A percentile compares a stretch with the other conserved stretches of the same genome.
phyloP scores from a whole-genome alignment of 2,329 filamentous ascomycete genomes.

The Sporothrix euskadiensis region DNA sequence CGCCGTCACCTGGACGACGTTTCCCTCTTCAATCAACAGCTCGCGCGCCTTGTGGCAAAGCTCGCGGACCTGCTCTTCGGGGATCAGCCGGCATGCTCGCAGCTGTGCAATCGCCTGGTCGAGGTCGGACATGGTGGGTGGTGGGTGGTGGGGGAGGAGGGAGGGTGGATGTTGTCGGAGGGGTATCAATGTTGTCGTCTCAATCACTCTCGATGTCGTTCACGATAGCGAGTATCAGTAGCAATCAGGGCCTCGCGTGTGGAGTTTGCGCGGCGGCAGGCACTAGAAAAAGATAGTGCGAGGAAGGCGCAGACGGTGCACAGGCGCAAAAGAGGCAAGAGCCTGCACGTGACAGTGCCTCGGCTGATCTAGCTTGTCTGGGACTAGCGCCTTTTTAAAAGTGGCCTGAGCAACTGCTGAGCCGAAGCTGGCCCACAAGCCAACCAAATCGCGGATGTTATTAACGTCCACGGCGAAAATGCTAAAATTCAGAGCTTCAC shows the following conservation, averaged over 20 bases:
- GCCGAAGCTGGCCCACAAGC: constrained; percentile 19
- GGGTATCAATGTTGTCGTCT: not conserved
- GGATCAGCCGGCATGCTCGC: constrained; percentile 92
- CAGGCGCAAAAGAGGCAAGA: not conserved
- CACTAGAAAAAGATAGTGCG: constrained; percentile 17
- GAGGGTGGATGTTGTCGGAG: not conserved
- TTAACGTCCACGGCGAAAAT: constrained; percentile 3
- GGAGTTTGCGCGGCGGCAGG: not conserved
- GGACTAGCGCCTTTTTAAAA: not conserved
- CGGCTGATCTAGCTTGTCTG: not conserved
- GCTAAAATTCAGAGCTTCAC: constrained; percentile 19
- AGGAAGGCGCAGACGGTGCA: not conserved
- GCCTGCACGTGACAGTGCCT: not conserved
- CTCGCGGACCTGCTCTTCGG: constrained; percentile 91
- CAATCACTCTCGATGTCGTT: not conserved
- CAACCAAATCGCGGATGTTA: constrained; percentile 29
- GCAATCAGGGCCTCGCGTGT: not conserved
- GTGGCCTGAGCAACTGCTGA: constrained; percentile 22
- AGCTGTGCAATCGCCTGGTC: constrained; percentile 96
- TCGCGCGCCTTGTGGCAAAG: constrained; percentile 96
- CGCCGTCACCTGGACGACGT: constrained; percentile 92
- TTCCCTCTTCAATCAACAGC: constrained; percentile 94
- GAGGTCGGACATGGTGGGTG: constrained; percentile 76
- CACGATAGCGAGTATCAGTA: not conserved
- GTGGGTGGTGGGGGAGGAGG: not conserved